Base-by-base conservation (phyloP, 2,329 filamentous ascomycete genomes). In the Grosmannia penicillata region DNA sequence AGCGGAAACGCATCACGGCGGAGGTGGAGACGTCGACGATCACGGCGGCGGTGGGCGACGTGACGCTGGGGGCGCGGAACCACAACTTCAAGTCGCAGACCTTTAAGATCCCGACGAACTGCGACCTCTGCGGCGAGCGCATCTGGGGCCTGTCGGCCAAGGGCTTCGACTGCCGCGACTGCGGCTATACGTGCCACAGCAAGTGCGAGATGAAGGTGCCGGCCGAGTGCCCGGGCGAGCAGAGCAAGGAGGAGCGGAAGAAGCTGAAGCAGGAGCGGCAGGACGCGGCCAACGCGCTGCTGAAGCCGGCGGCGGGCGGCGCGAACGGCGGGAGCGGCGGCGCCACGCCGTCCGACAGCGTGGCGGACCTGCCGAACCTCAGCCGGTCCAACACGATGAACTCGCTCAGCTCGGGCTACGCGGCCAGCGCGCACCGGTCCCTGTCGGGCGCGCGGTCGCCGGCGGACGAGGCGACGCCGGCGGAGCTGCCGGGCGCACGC, bases 191-290 rank as follows among this genome's bases (percentile, higher is more conserved):
- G 2, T 98, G 91, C 54, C 91, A 98, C 60, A 93, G 79, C 65
- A 98, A 98, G 62, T 98, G 91, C 56, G 85, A 98, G 63, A 91
- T 98, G 80, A 98, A 96, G 60, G 91, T 96, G 0, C 86, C 91
- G 1, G 82, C 91, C 8, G 84, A 94, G 54, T 98, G 91, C 53
- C 91, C 91, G 0, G 91, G 91, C 36, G 91, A 96, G 53, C 76
- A 91, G 54, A 79, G 70, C 45, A 98, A 96, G 59, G 91, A 96
- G 45, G 87, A 94, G 51, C 87, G 79, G 63, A 98, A 95, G 66
- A 93, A 87, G 51, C 68, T 93, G 48, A 96, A 96, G 59, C 70
- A 72, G 30, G 80, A 87, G 54, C 74, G 87, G 43, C 89, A 96
- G 59, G 79, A 82, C 42, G 69, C 78, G 5, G 81, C 87, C 11